phyloP scores from a whole-genome alignment of 805 yeast genomes.

The Novakomyces olei region DNA sequence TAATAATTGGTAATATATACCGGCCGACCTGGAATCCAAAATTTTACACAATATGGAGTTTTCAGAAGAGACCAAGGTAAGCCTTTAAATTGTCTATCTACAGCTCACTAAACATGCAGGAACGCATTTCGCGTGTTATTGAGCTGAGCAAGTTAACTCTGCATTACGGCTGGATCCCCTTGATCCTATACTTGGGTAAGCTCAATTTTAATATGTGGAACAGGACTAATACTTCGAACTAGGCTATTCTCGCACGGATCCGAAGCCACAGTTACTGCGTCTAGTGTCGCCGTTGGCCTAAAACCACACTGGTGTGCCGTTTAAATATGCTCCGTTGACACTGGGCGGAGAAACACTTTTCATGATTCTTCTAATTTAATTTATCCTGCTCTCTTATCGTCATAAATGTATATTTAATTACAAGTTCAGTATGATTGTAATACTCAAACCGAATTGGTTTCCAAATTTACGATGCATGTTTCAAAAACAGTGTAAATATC shows the following conservation, averaged over 20 bases:
- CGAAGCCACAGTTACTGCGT: conserved; percentile 4
- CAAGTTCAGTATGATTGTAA: too few relatives aligned
- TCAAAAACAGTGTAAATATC: too few relatives aligned
- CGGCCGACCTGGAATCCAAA: background rate
- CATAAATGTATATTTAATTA: too few relatives aligned
- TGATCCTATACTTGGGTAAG: conserved; percentile 59
- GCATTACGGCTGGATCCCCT: conserved; percentile 95
- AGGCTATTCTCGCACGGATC: conserved; percentile 6
- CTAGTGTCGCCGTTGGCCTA: background rate
- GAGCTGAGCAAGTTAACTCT: conserved; percentile 69
- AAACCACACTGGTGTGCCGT: background rate
- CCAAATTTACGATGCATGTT: too few relatives aligned
- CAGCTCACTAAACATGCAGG: conserved; percentile 26
- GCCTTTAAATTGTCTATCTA: background rate
- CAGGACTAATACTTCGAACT: too few relatives aligned
- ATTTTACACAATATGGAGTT: conserved; percentile 5
- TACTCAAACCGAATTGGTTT: too few relatives aligned
- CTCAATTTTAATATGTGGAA: too few relatives aligned
- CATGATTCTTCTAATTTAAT: too few relatives aligned
- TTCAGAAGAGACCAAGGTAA: conserved; percentile 18
- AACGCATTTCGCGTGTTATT: conserved; percentile 64
- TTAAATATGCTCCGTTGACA: too few relatives aligned
- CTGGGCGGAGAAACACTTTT: too few relatives aligned
- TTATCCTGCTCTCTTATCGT: too few relatives aligned
- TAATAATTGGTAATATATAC: background rate